These are phyloP conservation scores for Aureobasidium mangrovei DNA, from an alignment of 2,329 filamentous ascomycete genomes.

Conservation along the genomic window DNA sequence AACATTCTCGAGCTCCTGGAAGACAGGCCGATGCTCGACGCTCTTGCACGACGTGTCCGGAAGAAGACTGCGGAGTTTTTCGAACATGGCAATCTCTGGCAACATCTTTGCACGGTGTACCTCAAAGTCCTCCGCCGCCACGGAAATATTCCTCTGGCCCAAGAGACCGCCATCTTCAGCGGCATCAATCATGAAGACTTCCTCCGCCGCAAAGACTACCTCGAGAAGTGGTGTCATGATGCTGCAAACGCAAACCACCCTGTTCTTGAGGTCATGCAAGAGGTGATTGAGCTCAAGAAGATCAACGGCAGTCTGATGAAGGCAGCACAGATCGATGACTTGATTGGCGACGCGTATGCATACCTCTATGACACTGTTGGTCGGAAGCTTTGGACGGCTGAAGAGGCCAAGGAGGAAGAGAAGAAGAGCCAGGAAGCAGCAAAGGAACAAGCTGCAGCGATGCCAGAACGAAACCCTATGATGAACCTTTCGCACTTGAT, in stretches of 20 bases:
- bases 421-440: constrained; percentile 11
- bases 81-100: constrained; percentile 55
- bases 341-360: constrained; percentile 86
- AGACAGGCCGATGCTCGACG: constrained; percentile 68
- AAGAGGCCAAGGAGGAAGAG: constrained; percentile 17
- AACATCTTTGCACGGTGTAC: constrained; percentile 51
- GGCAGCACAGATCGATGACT: constrained; percentile 73
- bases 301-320: constrained; percentile 87
- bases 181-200: constrained; percentile 58
- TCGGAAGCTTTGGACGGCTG: constrained; percentile 42
- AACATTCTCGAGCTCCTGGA: constrained; percentile 63
- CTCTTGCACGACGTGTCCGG: constrained; percentile 67
- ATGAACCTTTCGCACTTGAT: constrained; percentile 29
- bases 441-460: constrained; percentile 20
- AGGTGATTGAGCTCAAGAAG: constrained; percentile 61
- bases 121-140: constrained; percentile 46
- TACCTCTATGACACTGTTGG: constrained; percentile 62
- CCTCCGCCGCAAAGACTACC: constrained; percentile 46
- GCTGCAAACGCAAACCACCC: constrained; percentile 37
- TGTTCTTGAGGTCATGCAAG: constrained; percentile 54
- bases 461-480: constrained; percentile 22
- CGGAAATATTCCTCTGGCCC: constrained; percentile 49
- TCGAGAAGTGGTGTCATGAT: constrained; percentile 51
- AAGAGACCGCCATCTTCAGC: constrained; percentile 58
- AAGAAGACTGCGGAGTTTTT: constrained; percentile 71